phyloP scores from a whole-genome alignment of 2,329 filamentous ascomycete genomes.

The Aspergillus fumigatus region DNA sequence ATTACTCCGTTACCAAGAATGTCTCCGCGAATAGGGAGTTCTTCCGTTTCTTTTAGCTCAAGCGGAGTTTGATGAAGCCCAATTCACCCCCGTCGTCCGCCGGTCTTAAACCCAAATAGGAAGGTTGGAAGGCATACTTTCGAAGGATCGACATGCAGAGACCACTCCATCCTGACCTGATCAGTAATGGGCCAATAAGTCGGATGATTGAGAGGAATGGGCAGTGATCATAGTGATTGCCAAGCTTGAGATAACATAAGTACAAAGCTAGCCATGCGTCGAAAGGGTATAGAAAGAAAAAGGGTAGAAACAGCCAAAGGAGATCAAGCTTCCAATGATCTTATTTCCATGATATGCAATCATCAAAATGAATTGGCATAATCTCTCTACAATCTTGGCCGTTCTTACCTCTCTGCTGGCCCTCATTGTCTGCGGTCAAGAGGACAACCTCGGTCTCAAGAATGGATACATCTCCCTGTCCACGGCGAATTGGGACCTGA shows the following conservation, averaged over 20 bases:
- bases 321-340: background rate
- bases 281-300: background rate
- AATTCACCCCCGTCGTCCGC: background rate
- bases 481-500: slow-evolving; percentile 41
- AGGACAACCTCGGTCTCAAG: background rate
- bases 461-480: slow-evolving; percentile 6
- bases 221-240: too few relatives aligned
- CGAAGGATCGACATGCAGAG: too few relatives aligned
- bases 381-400: background rate
- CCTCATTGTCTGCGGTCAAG: background rate
- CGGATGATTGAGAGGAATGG: too few relatives aligned
- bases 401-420: background rate
- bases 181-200: too few relatives aligned
- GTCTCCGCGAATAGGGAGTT: background rate
- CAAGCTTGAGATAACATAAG: background rate
- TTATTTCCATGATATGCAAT: background rate
- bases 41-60: background rate
- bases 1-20: background rate
- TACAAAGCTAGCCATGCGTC: background rate
- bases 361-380: background rate
- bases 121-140: background rate
- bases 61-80: background rate
- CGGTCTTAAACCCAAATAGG: background rate
- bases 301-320: background rate
- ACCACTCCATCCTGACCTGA: too few relatives aligned